Conservation (phyloP, 2,329 filamentous ascomycete genomes). For the Aspergillus novofumigatus region DNA sequence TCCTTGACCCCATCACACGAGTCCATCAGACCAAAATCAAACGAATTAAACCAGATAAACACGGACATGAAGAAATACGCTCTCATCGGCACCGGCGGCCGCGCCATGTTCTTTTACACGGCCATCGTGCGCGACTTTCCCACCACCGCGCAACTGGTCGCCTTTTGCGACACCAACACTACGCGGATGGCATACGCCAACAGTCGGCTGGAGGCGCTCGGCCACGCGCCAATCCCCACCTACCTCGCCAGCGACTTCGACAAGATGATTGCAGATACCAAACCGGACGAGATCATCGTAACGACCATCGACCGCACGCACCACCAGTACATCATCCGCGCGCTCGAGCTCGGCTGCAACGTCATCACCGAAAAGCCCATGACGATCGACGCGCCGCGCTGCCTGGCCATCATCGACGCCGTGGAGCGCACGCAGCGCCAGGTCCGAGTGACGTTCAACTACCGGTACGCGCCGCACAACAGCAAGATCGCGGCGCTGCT, state of each 20-base stretch:
- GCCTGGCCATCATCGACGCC: slow-evolving; percentile 52
- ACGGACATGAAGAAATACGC: slow-evolving; percentile 10
- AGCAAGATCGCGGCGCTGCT: slow-evolving; percentile 56
- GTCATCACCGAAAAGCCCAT: slow-evolving; percentile 64
- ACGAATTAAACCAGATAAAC: too few relatives aligned
- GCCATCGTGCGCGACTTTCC: slow-evolving; percentile 53
- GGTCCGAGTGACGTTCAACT: slow-evolving; percentile 61
- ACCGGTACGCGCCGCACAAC: slow-evolving; percentile 63
- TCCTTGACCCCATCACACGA: too few relatives aligned
- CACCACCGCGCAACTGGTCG: slow-evolving; percentile 50
- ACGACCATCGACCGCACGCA: slow-evolving; percentile 62
- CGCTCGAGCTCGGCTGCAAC: slow-evolving; percentile 56
- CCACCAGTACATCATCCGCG: slow-evolving; percentile 56
- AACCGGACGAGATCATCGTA: slow-evolving; percentile 59
- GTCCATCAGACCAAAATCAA: background rate
- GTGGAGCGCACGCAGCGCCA: slow-evolving; percentile 48
- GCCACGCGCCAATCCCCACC: slow-evolving; percentile 49
- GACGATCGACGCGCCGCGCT: slow-evolving; percentile 57
- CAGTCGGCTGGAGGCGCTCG: slow-evolving; percentile 30
- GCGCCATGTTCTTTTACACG: slow-evolving; percentile 59
- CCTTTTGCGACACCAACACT: slow-evolving; percentile 58
- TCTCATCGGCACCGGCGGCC: slow-evolving; percentile 54
- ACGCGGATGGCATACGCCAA: slow-evolving; percentile 58
- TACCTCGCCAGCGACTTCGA: slow-evolving; percentile 55
- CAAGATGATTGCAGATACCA: slow-evolving; percentile 52